Evolutionary conservation across 2,329 filamentous ascomycete species (phyloP).

Genomic region (Talaromyces sp.): DNA sequence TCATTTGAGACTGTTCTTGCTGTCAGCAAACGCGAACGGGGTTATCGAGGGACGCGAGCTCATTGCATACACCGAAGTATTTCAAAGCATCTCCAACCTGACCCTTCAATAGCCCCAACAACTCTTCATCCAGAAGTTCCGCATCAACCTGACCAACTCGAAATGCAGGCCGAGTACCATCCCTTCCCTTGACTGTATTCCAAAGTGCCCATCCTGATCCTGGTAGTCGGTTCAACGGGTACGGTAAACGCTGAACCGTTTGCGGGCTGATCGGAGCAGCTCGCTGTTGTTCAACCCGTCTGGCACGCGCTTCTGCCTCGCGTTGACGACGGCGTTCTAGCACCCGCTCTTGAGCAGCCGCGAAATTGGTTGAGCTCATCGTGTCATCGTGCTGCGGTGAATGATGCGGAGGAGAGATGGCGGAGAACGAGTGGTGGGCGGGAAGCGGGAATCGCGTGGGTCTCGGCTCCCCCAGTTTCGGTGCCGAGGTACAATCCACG

Average conservation of each 20-base stretch:
- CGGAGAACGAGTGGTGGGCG: background rate
- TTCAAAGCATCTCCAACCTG: constrained; percentile 88
- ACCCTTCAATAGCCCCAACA: constrained; percentile 78
- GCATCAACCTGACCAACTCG: constrained; percentile 95
- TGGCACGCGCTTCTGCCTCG: constrained; percentile 66
- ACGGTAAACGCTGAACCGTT: constrained; percentile 61
- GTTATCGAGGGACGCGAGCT: background rate
- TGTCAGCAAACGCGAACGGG: constrained; percentile 2
- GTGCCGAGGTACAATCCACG: constrained; percentile 7
- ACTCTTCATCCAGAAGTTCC: constrained; percentile 90
- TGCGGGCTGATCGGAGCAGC: constrained; percentile 56
- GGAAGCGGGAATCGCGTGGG: constrained; percentile 4
- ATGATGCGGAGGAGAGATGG: constrained; percentile 6
- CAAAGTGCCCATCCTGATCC: constrained; percentile 56
- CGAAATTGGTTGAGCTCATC: constrained; percentile 71
- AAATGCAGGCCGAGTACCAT: constrained; percentile 82
- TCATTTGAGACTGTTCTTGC: constrained; percentile 58
- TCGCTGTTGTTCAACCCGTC: constrained; percentile 46
- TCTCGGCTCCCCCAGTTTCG: constrained; percentile 4
- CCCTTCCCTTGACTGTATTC: constrained; percentile 71
- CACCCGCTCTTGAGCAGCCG: constrained; percentile 85
- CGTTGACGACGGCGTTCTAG: constrained; percentile 76
- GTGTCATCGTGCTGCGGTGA: constrained; percentile 39
- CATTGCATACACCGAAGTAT: constrained; percentile 69
- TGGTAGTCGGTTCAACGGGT: constrained; percentile 62